phyloP scores from a whole-genome alignment of 768 basidiomycete genomes.

The Trametes cinnabarina region DNA sequence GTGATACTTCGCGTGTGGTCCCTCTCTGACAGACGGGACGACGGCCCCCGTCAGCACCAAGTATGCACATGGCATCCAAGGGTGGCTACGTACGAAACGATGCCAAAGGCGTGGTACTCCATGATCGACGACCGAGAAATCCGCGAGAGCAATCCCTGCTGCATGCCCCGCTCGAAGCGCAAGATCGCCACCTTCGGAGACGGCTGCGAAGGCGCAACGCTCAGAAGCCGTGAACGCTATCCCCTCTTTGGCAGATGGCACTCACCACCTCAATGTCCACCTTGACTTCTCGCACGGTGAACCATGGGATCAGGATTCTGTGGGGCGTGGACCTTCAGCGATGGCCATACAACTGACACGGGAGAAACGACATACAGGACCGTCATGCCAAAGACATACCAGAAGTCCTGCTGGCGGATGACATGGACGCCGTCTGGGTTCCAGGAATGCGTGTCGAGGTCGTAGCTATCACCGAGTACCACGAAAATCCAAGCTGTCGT shows the following conservation, averaged over 20 bases:
- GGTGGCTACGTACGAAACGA: slow-evolving; percentile 32
- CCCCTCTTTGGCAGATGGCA: slow-evolving; percentile 5
- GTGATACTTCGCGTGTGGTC: slow-evolving; percentile 40
- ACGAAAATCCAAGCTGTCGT: slow-evolving; percentile 40
- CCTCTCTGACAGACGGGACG: slow-evolving; percentile 32
- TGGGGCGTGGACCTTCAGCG: background rate
- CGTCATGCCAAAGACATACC: slow-evolving; percentile 43
- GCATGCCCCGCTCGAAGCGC: slow-evolving; percentile 44
- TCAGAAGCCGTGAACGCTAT: background rate
- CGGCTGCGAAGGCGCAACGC: slow-evolving; percentile 28
- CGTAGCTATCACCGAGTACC: slow-evolving; percentile 40
- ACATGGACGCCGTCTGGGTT: slow-evolving; percentile 32
- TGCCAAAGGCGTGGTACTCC: slow-evolving; percentile 49
- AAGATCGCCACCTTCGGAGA: slow-evolving; percentile 43
- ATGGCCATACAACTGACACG: background rate
- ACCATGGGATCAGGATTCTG: slow-evolving; percentile 41
- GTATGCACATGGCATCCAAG: background rate
- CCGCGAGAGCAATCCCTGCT: slow-evolving; percentile 43
- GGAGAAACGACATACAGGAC: slow-evolving; percentile 31
- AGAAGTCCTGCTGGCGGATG: slow-evolving; percentile 41
- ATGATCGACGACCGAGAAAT: slow-evolving; percentile 39
- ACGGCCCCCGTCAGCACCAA: slow-evolving; percentile 13
- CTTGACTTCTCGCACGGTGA: slow-evolving; percentile 38
- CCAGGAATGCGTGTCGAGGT: slow-evolving; percentile 36
- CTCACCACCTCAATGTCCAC: slow-evolving; percentile 43